These are phyloP conservation scores for Litsea cubeba DNA, from an alignment of 164 flowering plant genomes.

Conservation along the genomic window DNA sequence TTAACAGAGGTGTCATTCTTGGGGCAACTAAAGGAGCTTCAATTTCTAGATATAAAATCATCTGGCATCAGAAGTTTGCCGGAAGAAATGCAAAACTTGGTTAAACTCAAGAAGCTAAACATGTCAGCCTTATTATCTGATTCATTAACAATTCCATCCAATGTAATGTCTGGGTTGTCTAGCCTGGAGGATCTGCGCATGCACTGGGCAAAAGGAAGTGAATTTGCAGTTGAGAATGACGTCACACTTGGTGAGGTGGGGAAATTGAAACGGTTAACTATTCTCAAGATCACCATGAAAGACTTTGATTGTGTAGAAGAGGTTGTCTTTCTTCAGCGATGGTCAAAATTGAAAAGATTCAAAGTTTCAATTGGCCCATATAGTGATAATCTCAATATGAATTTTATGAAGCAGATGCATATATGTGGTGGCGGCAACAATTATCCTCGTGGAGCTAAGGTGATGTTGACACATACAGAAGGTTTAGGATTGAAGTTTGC, in stretches of 20 bases:
- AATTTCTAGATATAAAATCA: neutral
- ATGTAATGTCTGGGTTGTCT: neutral
- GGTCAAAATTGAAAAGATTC: neutral
- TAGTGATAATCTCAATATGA: too few relatives aligned
- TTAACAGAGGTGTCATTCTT: neutral
- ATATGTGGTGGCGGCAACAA: neutral
- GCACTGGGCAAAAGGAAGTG: slow-evolving; percentile 2
- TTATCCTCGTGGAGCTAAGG: neutral
- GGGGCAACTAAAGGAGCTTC: slow-evolving; percentile 1
- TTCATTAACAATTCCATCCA: too few relatives aligned
- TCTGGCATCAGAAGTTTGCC: neutral
- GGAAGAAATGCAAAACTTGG: neutral
- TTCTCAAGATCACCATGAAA: neutral
- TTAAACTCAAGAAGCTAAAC: neutral
- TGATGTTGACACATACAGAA: neutral
- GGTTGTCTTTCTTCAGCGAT: neutral
- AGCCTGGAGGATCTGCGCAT: neutral
- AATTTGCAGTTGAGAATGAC: neutral
- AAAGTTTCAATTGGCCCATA: neutral
- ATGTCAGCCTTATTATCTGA: too few relatives aligned
- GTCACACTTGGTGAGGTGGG: neutral
- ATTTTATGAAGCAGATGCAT: neutral
- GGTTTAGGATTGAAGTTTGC: neutral
- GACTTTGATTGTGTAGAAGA: neutral
- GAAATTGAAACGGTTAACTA: neutral